Evolutionary conservation across 169 alveolate genomes (phyloP).

Genomic region (Neospora caninum): DNA sequence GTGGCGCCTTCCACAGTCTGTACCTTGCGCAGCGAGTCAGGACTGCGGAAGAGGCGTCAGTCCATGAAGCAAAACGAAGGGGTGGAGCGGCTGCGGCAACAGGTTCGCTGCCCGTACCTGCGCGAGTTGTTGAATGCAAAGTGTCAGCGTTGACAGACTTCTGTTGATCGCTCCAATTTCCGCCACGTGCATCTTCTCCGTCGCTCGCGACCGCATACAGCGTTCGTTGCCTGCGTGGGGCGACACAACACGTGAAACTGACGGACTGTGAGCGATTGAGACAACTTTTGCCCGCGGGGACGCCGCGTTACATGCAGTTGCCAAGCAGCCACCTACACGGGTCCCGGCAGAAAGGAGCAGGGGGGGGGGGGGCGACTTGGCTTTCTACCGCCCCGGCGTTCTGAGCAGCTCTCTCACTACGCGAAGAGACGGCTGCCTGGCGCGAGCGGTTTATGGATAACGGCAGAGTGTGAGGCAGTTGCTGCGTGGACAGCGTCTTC

Average conservation of each 20-base stretch:
- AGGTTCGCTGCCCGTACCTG: constrained; percentile 53
- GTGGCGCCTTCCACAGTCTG: too few relatives aligned
- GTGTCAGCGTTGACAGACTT: constrained; percentile 77
- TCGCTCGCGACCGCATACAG: constrained; percentile 67
- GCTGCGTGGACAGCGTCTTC: too few relatives aligned
- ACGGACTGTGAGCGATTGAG: not conserved
- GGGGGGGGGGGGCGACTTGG: too few relatives aligned
- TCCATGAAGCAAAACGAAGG: not conserved
- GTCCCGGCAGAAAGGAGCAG: not conserved
- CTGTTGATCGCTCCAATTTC: constrained; percentile 79
- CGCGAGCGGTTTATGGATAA: too few relatives aligned
- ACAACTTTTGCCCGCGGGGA: too few relatives aligned
- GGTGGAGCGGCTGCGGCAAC: not conserved
- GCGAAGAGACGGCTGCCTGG: too few relatives aligned
- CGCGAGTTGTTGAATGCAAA: constrained; percentile 77
- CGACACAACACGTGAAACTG: not conserved
- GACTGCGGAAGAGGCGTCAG: not conserved
- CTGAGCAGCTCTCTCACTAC: too few relatives aligned
- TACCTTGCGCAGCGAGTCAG: not conserved
- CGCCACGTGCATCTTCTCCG: constrained; percentile 74
- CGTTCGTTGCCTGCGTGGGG: constrained; percentile 74
- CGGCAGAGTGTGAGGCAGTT: too few relatives aligned
- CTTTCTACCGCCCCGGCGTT: too few relatives aligned
- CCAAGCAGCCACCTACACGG: not conserved
- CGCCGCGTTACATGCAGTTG: not conserved